Evolutionary conservation across 768 basidiomycete species (phyloP).

Genomic region (Lactarius akahatsu): DNA sequence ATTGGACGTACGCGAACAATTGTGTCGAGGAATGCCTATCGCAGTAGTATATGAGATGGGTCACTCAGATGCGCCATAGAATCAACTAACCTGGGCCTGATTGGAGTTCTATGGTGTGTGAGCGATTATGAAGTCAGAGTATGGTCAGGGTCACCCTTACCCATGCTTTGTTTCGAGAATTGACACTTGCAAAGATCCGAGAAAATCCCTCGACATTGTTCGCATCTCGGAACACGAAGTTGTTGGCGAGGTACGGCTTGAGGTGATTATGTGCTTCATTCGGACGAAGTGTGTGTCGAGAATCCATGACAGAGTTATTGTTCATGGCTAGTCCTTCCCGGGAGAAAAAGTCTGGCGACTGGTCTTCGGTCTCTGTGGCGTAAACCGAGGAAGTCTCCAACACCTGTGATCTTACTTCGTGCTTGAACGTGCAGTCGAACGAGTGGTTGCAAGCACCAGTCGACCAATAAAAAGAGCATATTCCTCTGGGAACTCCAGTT

Average conservation of each 20-base stretch:
- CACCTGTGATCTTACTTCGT: slow-evolving; percentile 26
- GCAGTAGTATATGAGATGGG: not conserved
- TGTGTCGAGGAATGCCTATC: slow-evolving; percentile 33
- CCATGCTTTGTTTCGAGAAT: slow-evolving; percentile 32
- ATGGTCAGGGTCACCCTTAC: slow-evolving; percentile 26
- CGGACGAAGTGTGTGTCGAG: slow-evolving; percentile 28
- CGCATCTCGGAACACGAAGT: slow-evolving; percentile 32
- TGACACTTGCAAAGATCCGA: slow-evolving; percentile 32
- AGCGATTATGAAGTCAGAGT: no score
- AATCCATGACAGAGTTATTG: slow-evolving; percentile 24
- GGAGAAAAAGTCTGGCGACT: slow-evolving; percentile 31
- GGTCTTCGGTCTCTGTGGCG: slow-evolving; percentile 8
- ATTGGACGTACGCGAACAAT: slow-evolving; percentile 30
- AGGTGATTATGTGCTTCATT: slow-evolving; percentile 34
- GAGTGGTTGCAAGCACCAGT: slow-evolving; percentile 32
- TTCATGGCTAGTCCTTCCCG: slow-evolving; percentile 29
- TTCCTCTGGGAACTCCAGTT: slow-evolving; percentile 29
- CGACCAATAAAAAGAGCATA: slow-evolving; percentile 35
- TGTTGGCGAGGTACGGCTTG: slow-evolving; percentile 30
- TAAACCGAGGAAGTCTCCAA: not conserved
- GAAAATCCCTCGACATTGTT: slow-evolving; percentile 33
- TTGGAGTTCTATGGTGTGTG: slow-evolving; percentile 29
- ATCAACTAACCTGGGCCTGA: slow-evolving; percentile 33
- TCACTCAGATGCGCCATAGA: not conserved
- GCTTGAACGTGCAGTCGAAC: slow-evolving; percentile 35